phyloP scores from a whole-genome alignment of 2,329 filamentous ascomycete species.

The Xylaria sp. region DNA sequence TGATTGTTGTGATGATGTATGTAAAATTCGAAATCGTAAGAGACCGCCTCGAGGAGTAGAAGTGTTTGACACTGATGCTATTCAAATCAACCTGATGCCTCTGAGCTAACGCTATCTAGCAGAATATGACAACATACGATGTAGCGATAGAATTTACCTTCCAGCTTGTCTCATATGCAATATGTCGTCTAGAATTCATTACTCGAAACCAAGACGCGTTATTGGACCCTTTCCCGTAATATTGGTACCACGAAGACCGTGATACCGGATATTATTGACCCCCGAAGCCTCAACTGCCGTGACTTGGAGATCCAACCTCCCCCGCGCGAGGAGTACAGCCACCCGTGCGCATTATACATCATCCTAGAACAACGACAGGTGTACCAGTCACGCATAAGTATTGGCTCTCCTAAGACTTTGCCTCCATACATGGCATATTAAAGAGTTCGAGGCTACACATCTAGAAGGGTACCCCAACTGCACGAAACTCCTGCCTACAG shows the following conservation, averaged over 20 bases:
- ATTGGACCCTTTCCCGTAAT: too few species aligned
- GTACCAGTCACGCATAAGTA: constrained; percentile 1
- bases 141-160: not conserved
- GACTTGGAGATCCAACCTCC: constrained; percentile 27
- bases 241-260: not conserved
- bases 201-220: not conserved
- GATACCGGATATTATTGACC: not conserved
- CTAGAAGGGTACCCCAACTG: constrained; percentile 4
- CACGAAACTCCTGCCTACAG: constrained; percentile 35
- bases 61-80: not conserved
- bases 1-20: not conserved
- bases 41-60: not conserved
- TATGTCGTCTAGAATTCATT: not conserved
- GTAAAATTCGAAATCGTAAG: not conserved
- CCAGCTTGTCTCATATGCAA: not conserved
- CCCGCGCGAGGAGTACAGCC: constrained; percentile 12
- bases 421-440: not conserved
- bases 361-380: not conserved
- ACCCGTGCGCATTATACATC: constrained; percentile 1
- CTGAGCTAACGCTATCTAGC: not conserved
- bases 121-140: not conserved
- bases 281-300: constrained; percentile 28
- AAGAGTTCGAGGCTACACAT: not conserved
- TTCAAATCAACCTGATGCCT: not conserved
- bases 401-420: not conserved